Conservation (phyloP, 106 monocot genomes). For the Dendrobium catenatum region DNA sequence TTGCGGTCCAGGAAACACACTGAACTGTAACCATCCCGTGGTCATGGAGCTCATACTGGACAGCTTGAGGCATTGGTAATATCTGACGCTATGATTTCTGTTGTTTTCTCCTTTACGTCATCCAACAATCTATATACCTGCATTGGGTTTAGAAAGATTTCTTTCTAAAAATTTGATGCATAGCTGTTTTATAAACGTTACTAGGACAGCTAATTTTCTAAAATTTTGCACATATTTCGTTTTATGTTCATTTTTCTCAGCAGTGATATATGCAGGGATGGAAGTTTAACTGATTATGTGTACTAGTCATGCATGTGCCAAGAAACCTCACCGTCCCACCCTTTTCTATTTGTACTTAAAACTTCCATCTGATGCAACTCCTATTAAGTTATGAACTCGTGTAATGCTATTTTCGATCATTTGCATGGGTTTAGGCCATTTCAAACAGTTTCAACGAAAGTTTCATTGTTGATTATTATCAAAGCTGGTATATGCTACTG, state of each 20-base stretch:
- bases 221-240: neutral
- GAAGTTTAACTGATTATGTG: too few relatives aligned
- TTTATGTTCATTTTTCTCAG: neutral
- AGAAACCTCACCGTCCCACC: neutral
- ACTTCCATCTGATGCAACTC: neutral
- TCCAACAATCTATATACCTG: neutral
- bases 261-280: neutral
- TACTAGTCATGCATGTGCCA: neutral
- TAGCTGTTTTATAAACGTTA: neutral
- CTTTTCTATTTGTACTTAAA: neutral
- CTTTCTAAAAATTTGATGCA: neutral
- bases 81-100: neutral
- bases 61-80: constrained; percentile 94
- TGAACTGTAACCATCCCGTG: constrained; percentile 98
- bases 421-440: neutral
- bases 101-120: neutral
- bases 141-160: neutral
- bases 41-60: constrained; percentile 95
- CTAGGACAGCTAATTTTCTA: neutral
- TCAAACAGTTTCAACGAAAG: neutral
- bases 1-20: constrained; percentile 69
- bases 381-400: neutral
- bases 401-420: neutral
- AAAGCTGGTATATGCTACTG: too few relatives aligned
- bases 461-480: neutral